Evolutionary conservation across 371 early-diverging fungal species (phyloP).

Genomic region (Actinomortierella wolfii): DNA sequence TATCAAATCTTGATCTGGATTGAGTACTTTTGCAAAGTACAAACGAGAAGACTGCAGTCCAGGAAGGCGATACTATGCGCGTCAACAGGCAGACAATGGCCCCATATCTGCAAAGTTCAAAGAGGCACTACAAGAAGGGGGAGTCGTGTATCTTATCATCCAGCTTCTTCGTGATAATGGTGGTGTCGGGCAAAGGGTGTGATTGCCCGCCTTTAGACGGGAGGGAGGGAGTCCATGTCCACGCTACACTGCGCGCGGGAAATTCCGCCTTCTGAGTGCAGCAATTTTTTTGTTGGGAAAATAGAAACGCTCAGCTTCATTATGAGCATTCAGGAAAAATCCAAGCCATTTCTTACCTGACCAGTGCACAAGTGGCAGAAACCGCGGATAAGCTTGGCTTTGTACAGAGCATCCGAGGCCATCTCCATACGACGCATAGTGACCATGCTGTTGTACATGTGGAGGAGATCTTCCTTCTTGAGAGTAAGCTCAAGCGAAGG

Average conservation of each 20-base stretch:
- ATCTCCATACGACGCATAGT: slow-evolving; percentile 93
- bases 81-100: too few species aligned
- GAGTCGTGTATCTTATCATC: too few species aligned
- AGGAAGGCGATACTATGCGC: background rate
- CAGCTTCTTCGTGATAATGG: too few species aligned
- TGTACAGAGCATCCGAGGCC: slow-evolving; percentile 95
- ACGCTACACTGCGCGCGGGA: too few species aligned
- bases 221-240: too few species aligned
- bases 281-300: background rate
- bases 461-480: slow-evolving; percentile 74
- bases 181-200: background rate
- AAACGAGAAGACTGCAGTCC: slow-evolving; percentile 5
- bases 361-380: slow-evolving; percentile 99
- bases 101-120: too few species aligned
- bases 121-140: too few species aligned
- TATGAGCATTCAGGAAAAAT: background rate
- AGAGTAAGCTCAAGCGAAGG: slow-evolving; percentile 66
- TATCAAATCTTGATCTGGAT: too few species aligned
- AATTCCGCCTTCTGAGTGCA: too few species aligned
- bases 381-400: slow-evolving; percentile 96
- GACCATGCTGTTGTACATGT: slow-evolving; percentile 89
- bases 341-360: slow-evolving; percentile 65
- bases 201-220: slow-evolving; percentile 25
- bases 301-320: background rate
- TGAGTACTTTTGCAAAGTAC: background rate